These are phyloP conservation scores for Chlorella vulgaris DNA, from an alignment of 139 green algal species.

Conservation along the genomic window DNA sequence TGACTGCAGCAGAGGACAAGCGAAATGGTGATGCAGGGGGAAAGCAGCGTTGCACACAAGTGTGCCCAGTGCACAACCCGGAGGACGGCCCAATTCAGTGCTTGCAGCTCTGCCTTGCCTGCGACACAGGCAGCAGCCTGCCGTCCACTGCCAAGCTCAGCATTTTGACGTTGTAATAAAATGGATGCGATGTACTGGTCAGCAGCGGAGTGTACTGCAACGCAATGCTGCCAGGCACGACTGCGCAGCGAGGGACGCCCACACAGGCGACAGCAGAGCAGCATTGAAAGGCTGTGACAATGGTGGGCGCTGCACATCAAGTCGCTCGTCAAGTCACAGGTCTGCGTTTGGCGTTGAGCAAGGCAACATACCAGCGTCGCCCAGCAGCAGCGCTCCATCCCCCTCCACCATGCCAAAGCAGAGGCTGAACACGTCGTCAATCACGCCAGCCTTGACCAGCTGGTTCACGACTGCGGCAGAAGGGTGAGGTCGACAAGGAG, in stretches of 20 bases:
- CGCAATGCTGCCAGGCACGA: slow-evolving; percentile 15
- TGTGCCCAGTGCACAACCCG: too few relatives aligned
- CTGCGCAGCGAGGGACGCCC: background rate
- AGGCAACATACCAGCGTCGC: slow-evolving; percentile 54
- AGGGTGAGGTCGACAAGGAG: background rate
- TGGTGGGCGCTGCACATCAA: background rate
- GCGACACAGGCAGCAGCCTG: slow-evolving; percentile 28
- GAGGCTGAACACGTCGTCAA: slow-evolving; percentile 84
- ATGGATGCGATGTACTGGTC: slow-evolving; percentile 43
- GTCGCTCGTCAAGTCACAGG: too few relatives aligned
- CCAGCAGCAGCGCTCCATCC: slow-evolving; percentile 72
- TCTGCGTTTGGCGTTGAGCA: too few relatives aligned
- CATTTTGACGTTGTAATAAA: slow-evolving; percentile 87
- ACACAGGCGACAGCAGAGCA: background rate
- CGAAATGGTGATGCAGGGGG: background rate
- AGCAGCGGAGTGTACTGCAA: slow-evolving; percentile 74
- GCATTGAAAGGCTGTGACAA: background rate
- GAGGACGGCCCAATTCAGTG: too few relatives aligned
- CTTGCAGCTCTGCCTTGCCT: background rate
- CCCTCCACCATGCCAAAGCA: slow-evolving; percentile 88
- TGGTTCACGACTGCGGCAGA: slow-evolving; percentile 52
- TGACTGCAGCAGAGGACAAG: background rate
- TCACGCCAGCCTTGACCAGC: slow-evolving; percentile 67
- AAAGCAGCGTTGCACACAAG: background rate
- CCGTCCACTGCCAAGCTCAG: slow-evolving; percentile 66